phyloP scores from a whole-genome alignment of 106 monocot genomes.

The Posidonia australis region DNA sequence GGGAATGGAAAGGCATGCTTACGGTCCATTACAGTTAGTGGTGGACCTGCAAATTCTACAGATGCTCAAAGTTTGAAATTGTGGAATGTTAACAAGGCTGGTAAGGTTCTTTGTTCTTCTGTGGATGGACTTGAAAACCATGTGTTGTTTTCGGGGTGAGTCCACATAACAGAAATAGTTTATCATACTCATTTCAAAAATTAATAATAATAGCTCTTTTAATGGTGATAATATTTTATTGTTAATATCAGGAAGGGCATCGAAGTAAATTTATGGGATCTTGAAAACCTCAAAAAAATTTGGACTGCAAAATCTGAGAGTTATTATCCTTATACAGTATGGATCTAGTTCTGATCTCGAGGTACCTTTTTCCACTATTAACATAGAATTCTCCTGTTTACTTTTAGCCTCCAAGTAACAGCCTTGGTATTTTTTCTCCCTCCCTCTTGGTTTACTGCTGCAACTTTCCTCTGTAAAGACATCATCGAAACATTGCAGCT shows the following conservation, averaged over 20 bases:
- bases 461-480: conserved; percentile 70
- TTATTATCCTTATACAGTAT: neutral
- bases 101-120: conserved; percentile 60
- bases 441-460: conserved; percentile 85
- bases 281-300: conserved; percentile 47
- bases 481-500: conserved; percentile 84
- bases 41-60: conserved; percentile 17
- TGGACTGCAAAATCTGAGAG: conserved; percentile 85
- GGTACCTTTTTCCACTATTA: neutral
- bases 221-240: neutral
- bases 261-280: conserved; percentile 92
- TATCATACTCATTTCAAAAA: neutral
- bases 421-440: conserved; percentile 65
- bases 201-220: neutral
- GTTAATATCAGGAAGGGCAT: conserved; percentile 51
- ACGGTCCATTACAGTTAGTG: conserved; percentile 27
- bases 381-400: neutral
- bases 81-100: conserved; percentile 54
- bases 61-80: conserved; percentile 18
- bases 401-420: conserved; percentile 58
- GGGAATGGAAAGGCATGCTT: conserved; percentile 62
- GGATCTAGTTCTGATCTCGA: neutral
- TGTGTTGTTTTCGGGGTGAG: conserved; percentile 95
- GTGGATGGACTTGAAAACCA: conserved; percentile 53
- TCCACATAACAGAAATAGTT: neutral